These are phyloP conservation scores for Homolaphlyctis polyrhiza DNA, from an alignment of 371 early-diverging fungal genomes.

Conservation along the genomic window DNA sequence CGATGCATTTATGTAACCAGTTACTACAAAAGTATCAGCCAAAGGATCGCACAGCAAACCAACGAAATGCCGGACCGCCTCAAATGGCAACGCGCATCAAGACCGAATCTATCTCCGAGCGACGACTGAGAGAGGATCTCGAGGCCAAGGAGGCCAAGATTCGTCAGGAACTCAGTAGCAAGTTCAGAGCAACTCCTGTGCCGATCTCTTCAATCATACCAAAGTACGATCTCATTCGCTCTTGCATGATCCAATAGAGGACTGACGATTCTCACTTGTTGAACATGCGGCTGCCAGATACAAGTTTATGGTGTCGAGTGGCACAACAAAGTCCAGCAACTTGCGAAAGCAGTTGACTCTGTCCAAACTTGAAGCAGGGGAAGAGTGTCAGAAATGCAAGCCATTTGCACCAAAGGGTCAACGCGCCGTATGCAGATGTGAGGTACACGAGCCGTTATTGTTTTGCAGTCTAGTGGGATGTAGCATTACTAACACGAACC, in stretches of 20 bases:
- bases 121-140: not conserved
- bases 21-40: not conserved
- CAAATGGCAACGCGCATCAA: not conserved
- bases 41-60: not conserved
- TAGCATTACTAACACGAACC: not conserved
- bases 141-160: not conserved
- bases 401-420: not conserved
- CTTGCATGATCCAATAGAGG: too few relatives aligned
- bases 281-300: too few relatives aligned
- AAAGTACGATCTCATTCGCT: not conserved
- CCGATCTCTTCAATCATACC: constrained; percentile 4
- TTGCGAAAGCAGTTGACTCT: too few relatives aligned
- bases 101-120: not conserved
- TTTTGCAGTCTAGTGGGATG: too few relatives aligned
- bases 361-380: too few relatives aligned
- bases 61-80: not conserved
- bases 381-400: not conserved
- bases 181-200: constrained; percentile 5
- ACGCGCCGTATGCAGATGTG: not conserved
- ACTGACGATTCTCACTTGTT: too few relatives aligned
- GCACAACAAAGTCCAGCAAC: too few relatives aligned
- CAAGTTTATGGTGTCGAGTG: too few relatives aligned
- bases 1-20: not conserved
- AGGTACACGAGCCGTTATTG: not conserved
- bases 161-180: not conserved